Base-by-base conservation (phyloP, 2,329 filamentous ascomycete species). In the Rhinocladiella mackenziei region DNA sequence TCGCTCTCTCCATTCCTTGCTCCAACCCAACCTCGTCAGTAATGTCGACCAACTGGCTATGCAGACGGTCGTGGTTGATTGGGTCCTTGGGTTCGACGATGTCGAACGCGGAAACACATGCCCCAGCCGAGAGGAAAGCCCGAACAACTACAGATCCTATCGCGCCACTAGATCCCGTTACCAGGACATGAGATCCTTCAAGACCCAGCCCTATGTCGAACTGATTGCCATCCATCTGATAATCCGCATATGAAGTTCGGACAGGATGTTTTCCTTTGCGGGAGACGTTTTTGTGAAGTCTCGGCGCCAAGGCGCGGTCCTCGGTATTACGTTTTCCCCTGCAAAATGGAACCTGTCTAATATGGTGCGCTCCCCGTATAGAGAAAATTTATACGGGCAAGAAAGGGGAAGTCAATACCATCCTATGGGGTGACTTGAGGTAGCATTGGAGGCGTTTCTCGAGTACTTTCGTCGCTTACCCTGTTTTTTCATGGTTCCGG, bases 51-150 rank as follows among this genome's bases (percentile, higher is more conserved):
- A 46, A 50, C 13, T 41, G 17, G 7, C 39, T 33, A 33, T 58
- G 54, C 32, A 64, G 46, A 18, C 47, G 33, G n/a, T 40, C 33
- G 34, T 51, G 38, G 9, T 51, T 13, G 32, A 36, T 37, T 14
- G 28, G 25, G 11, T 39, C 13, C 43, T 51, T 28, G 15, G 33
- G 38, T 36, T 55, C 45, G 25, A 39, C 45, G 31, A 66, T 58
- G 41, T 67, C 64, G 25, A 66, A 53, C 9, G 56, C 62, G 4
- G 66, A 67, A 15, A 73, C 70, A 22, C 60, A 58, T 18, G 63
- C 60, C n/a, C 67, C 68, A 5, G 69, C 67, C 14, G 66, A 58
- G 23, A 71, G 60, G 49, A 72, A 68, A 30, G 66, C 66, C 39
- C 60, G 53, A 19, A 67, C 62, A 1, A 67, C 60, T 10, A 63